phyloP scores from a whole-genome alignment of 2,329 filamentous ascomycete species.

The Shiraia bambusicola region DNA sequence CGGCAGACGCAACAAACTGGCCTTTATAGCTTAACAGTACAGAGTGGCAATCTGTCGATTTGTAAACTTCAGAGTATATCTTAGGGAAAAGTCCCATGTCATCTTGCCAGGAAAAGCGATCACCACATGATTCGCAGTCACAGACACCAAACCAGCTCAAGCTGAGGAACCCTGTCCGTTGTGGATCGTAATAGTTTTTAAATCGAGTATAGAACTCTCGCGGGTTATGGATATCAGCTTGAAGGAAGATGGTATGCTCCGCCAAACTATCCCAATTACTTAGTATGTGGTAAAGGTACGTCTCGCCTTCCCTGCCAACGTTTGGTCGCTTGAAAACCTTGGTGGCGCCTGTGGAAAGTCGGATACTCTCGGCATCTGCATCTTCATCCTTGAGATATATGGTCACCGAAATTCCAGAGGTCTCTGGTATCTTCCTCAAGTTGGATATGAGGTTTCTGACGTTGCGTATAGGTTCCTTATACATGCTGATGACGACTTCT shows the following conservation, averaged over 20 bases:
- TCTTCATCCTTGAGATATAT: slow-evolving; percentile 39
- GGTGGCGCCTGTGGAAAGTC: slow-evolving; percentile 24
- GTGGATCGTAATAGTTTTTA: slow-evolving; percentile 40
- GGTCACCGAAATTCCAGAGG: slow-evolving; percentile 22
- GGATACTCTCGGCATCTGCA: slow-evolving; percentile 23
- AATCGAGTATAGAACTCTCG: slow-evolving; percentile 42
- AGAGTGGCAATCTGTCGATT: slow-evolving; percentile 28
- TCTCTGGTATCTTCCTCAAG: slow-evolving; percentile 22
- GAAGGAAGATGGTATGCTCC: slow-evolving; percentile 51
- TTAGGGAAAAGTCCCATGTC: slow-evolving; percentile 42
- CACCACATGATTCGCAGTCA: slow-evolving; percentile 44
- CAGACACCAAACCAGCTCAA: slow-evolving; percentile 47
- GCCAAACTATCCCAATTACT: slow-evolving; percentile 48
- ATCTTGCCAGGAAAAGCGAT: slow-evolving; percentile 47
- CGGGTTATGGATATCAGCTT: slow-evolving; percentile 48
- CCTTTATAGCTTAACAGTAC: slow-evolving; percentile 51
- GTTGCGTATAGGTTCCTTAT: slow-evolving; percentile 35
- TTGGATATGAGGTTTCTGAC: slow-evolving; percentile 24
- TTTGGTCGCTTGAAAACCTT: slow-evolving; percentile 39
- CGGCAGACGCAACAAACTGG: slow-evolving; percentile 51
- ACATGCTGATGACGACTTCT: slow-evolving; percentile 45
- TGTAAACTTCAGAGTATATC: slow-evolving; percentile 32
- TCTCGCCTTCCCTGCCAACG: slow-evolving; percentile 49
- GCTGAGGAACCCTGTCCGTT: slow-evolving; percentile 49
- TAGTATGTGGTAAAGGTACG: slow-evolving; percentile 52